Evolutionary conservation across 2,329 filamentous ascomycete genomes (phyloP).

Genomic region (Fusarium luffae): DNA sequence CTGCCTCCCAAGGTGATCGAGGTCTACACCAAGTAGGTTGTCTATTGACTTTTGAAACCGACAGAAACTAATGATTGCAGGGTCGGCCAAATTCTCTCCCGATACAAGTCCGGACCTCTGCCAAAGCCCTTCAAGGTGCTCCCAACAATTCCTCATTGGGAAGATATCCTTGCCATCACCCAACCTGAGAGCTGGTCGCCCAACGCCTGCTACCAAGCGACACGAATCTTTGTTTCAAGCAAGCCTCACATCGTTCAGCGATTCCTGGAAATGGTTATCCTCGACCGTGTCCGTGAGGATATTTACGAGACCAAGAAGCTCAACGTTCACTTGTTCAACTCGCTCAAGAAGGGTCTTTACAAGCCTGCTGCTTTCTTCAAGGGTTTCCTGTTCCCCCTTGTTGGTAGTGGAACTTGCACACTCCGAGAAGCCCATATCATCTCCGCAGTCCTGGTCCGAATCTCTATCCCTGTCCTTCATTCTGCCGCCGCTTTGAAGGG

Average conservation of each 20-base stretch:
- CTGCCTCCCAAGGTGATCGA: slow-evolving; percentile 92
- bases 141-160: slow-evolving; percentile 90
- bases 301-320: slow-evolving; percentile 95
- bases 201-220: slow-evolving; percentile 86
- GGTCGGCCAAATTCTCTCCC: slow-evolving; percentile 86
- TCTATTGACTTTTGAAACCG: too few relatives aligned
- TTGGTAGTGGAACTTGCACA: slow-evolving; percentile 87
- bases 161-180: slow-evolving; percentile 87
- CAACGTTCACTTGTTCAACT: slow-evolving; percentile 93
- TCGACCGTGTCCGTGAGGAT: slow-evolving; percentile 91
- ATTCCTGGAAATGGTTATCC: slow-evolving; percentile 87
- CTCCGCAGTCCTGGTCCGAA: slow-evolving; percentile 82
- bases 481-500: slow-evolving; percentile 91
- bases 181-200: slow-evolving; percentile 79
- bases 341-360: slow-evolving; percentile 91
- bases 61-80: slow-evolving; percentile 53
- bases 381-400: slow-evolving; percentile 90
- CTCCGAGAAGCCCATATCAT: slow-evolving; percentile 93
- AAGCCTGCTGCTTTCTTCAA: slow-evolving; percentile 98
- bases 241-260: slow-evolving; percentile 83
- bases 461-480: slow-evolving; percentile 90
- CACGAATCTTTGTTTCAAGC: slow-evolving; percentile 88
- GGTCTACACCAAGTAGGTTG: slow-evolving; percentile 83
- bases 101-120: slow-evolving; percentile 95
- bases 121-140: slow-evolving; percentile 98